These are phyloP conservation scores for Ilyonectria mors-panacis DNA, from an alignment of 2,329 filamentous ascomycete species.

Conservation along the genomic window DNA sequence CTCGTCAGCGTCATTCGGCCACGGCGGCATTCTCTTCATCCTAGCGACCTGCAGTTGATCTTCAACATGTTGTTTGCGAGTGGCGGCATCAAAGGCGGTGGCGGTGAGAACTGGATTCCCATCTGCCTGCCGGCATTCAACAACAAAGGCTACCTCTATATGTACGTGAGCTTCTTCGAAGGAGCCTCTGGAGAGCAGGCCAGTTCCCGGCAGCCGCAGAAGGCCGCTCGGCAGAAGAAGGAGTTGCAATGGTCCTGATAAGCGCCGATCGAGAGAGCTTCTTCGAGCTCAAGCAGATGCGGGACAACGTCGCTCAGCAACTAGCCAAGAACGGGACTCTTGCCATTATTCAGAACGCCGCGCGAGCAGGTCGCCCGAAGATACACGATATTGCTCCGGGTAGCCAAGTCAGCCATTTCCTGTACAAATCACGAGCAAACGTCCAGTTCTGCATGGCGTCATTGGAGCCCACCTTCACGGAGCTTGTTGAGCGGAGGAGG, in stretches of 20 bases:
- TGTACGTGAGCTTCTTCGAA: conserved; percentile 98
- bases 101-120: conserved; percentile 97
- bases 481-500: conserved; percentile 73
- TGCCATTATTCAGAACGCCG: conserved; percentile 79
- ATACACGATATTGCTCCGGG: conserved; percentile 85
- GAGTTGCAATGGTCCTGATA: conserved; percentile 93
- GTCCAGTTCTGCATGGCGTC: conserved; percentile 97
- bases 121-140: conserved; percentile 97
- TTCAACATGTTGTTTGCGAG: conserved; percentile 99
- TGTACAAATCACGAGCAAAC: conserved; percentile 95
- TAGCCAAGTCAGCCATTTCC: conserved; percentile 87
- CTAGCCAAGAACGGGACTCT: conserved; percentile 84
- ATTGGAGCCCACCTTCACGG: conserved; percentile 77
- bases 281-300: conserved; percentile 85
- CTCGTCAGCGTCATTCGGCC: conserved; percentile 96
- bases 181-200: conserved; percentile 60
- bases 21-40: conserved; percentile 94
- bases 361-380: conserved; percentile 78
- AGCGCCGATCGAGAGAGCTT: conserved; percentile 95
- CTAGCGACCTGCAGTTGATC: conserved; percentile 93
- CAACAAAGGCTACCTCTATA: conserved; percentile 95
- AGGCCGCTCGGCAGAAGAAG: conserved; percentile 77
- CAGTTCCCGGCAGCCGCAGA: conserved; percentile 70
- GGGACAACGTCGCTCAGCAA: conserved; percentile 75
- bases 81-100: conserved; percentile 89